Percentiles rank a stretch among this genome's conserved stretches.
These are phyloP conservation scores for Epicoccum nigrum DNA, from an alignment of 2,329 filamentous ascomycete species.

Conservation along the genomic window DNA sequence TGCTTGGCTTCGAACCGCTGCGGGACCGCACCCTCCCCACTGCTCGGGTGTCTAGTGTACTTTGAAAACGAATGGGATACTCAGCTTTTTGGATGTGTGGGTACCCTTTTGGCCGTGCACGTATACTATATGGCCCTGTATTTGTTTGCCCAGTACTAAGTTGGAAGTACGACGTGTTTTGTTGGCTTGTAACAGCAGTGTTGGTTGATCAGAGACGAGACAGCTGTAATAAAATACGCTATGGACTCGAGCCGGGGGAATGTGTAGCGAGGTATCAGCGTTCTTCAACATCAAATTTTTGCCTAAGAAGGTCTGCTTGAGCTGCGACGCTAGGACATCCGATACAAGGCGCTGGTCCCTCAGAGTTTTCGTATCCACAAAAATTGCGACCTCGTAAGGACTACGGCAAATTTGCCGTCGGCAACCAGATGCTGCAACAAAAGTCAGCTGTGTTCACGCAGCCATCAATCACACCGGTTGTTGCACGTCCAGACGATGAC, in stretches of 20 bases:
- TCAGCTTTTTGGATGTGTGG: too few species aligned
- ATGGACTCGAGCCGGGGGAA: too few species aligned
- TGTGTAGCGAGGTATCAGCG: conserved; percentile 7
- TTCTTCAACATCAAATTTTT: conserved; percentile 16
- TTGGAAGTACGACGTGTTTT: too few species aligned
- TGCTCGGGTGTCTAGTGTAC: too few species aligned
- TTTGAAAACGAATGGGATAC: too few species aligned
- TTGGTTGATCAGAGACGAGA: too few species aligned
- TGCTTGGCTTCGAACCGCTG: conserved; percentile 9
- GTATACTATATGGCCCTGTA: too few species aligned
- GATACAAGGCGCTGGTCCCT: background rate
- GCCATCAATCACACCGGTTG: background rate
- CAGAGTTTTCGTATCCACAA: conserved; percentile 10
- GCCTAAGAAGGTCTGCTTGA: conserved; percentile 6
- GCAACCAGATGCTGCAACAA: background rate
- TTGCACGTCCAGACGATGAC: background rate
- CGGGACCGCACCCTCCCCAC: too few species aligned
- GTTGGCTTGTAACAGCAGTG: too few species aligned
- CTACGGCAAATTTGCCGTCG: background rate
- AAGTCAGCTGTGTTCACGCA: background rate
- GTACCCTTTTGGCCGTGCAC: too few species aligned
- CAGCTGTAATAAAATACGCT: too few species aligned
- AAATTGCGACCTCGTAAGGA: background rate
- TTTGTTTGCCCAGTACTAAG: too few species aligned
- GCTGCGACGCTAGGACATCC: background rate